These are phyloP conservation scores for Tetraselmis striata DNA, from an alignment of 139 green algal species.

Conservation along the genomic window DNA sequence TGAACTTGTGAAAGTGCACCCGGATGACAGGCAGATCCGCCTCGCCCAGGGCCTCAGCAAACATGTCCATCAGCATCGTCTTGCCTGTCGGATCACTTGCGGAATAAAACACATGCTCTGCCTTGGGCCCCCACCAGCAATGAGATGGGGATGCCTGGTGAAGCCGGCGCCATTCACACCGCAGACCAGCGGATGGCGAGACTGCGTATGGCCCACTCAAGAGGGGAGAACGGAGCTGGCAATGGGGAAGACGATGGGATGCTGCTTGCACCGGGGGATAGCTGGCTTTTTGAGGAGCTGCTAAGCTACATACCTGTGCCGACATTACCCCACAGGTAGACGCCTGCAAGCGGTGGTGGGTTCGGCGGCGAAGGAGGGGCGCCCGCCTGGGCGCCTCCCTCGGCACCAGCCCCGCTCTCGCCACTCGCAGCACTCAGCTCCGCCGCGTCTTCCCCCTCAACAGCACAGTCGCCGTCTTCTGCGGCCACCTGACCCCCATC, in stretches of 20 bases:
- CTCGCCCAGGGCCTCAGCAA: background rate
- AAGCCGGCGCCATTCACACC: no score
- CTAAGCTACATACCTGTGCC: background rate
- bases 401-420: background rate
- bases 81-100: background rate
- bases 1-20: conserved; percentile 13
- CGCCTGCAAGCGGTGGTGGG: conserved; percentile 5
- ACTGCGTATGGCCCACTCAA: background rate
- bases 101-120: background rate
- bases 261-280: no score
- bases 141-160: no score
- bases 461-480: no score
- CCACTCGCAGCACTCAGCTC: background rate
- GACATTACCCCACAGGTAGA: conserved; percentile 4
- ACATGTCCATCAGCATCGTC: conserved; percentile 9
- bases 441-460: background rate
- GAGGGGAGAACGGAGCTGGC: background rate
- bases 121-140: no score
- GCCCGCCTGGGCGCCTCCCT: background rate
- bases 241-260: background rate
- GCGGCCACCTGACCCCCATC: no score
- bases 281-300: no score
- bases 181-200: background rate
- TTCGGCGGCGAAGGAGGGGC: no score
- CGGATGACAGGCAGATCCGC: background rate